A percentile compares a stretch with the other conserved stretches of the same genome.
Conservation (phyloP, 371 early-diverging fungal genomes). For the Neoconidiobolus thromboides region DNA sequence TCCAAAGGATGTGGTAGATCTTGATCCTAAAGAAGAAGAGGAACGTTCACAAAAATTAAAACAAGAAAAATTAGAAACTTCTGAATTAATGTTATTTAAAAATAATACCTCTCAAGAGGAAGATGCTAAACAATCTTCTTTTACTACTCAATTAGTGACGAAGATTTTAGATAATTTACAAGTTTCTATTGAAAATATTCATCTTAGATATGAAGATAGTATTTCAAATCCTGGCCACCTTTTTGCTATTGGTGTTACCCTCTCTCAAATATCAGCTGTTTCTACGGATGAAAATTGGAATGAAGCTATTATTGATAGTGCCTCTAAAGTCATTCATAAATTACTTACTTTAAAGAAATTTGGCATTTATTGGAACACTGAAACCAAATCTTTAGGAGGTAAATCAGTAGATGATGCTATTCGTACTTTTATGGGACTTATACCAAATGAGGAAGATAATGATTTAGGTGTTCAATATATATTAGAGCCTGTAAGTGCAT, state of each 20-base stretch:
- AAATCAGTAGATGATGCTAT: slow-evolving; percentile 25
- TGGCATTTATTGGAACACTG: slow-evolving; percentile 82
- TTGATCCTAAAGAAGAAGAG: slow-evolving; percentile 68
- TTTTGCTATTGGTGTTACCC: slow-evolving; percentile 80
- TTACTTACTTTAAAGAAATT: slow-evolving; percentile 57
- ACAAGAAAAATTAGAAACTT: slow-evolving; percentile 60
- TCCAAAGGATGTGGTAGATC: slow-evolving; percentile 54
- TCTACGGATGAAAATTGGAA: slow-evolving; percentile 85
- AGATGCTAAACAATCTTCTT: slow-evolving; percentile 52
- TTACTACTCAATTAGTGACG: slow-evolving; percentile 62
- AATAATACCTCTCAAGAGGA: slow-evolving; percentile 15
- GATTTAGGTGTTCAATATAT: slow-evolving; percentile 53
- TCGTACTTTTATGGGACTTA: slow-evolving; percentile 18
- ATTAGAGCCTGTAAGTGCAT: slow-evolving; percentile 84
- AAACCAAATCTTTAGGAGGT: slow-evolving; percentile 38
- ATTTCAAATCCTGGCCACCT: slow-evolving; percentile 50
- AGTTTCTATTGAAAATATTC: slow-evolving; percentile 84
- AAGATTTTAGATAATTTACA: slow-evolving; percentile 93
- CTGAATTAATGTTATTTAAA: slow-evolving; percentile 39
- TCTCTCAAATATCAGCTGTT: slow-evolving; percentile 76
- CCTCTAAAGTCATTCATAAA: slow-evolving; percentile 68
- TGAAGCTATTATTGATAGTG: slow-evolving; percentile 54
- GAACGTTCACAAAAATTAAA: slow-evolving; percentile 61
- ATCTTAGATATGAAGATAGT: slow-evolving; percentile 85
- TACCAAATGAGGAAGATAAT: slow-evolving; percentile 21